Conservation (phyloP, 2,329 filamentous ascomycete genomes). For the Epichloe scottii region DNA sequence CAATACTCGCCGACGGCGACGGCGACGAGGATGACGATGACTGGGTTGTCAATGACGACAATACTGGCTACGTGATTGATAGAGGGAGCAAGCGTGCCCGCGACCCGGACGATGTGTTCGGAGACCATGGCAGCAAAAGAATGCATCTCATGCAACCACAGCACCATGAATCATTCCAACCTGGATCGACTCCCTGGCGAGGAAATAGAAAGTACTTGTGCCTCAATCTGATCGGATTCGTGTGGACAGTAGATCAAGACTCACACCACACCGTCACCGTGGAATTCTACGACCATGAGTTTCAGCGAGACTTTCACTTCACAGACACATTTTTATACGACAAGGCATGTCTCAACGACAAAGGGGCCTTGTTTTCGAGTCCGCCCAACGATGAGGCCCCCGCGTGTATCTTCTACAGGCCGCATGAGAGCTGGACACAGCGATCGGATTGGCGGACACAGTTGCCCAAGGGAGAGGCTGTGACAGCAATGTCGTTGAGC, state of each 20-base stretch:
- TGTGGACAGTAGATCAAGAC: constrained; percentile 96
- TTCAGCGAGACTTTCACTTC: constrained; percentile 90
- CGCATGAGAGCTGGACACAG: constrained; percentile 92
- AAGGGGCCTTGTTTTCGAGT: constrained; percentile 76
- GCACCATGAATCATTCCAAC: constrained; percentile 78
- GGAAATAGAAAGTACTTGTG: constrained; percentile 89
- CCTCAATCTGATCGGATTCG: constrained; percentile 83
- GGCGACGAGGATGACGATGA: constrained; percentile 54
- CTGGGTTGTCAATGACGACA: constrained; percentile 92
- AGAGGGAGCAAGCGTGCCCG: constrained; percentile 34
- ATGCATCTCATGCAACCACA: constrained; percentile 43
- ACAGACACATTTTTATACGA: constrained; percentile 94
- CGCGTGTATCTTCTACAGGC: constrained; percentile 86
- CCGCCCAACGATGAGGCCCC: constrained; percentile 53
- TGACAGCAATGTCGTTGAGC: constrained; percentile 80
- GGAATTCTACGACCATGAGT: constrained; percentile 92
- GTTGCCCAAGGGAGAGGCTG: constrained; percentile 74
- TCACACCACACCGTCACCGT: constrained; percentile 88
- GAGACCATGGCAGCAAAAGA: constrained; percentile 35
- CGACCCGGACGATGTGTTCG: constrained; percentile 38
- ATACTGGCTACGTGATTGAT: constrained; percentile 68
- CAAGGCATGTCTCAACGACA: constrained; percentile 82
- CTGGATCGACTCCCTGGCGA: constrained; percentile 89
- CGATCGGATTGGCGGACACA: constrained; percentile 81
- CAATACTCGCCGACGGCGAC: constrained; percentile 55